phyloP scores from a whole-genome alignment of 352 stramenopile genomes.

The Phytophthora fragariaefolia region DNA sequence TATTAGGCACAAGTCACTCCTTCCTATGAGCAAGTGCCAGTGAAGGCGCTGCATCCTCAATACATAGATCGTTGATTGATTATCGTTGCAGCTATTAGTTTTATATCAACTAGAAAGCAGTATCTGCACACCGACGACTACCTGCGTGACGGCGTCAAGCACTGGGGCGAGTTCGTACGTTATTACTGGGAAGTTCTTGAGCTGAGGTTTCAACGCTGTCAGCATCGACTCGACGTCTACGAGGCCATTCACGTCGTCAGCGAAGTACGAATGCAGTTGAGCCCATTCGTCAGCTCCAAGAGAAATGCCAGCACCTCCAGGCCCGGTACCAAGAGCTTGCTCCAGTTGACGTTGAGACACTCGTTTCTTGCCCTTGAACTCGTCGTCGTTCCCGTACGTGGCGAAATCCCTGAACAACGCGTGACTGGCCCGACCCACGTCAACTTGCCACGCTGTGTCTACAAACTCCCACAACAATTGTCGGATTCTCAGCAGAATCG shows the following conservation, averaged over 20 bases:
- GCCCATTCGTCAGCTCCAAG: constrained; percentile 56
- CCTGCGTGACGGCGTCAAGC: constrained; percentile 61
- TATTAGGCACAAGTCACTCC: constrained; percentile 15
- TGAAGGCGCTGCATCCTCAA: constrained; percentile 14
- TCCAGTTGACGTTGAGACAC: constrained; percentile 52
- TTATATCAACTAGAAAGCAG: constrained; percentile 30
- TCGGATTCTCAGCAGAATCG: constrained; percentile 44
- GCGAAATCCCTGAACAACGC: constrained; percentile 20
- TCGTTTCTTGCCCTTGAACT: constrained; percentile 28
- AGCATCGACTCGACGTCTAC: constrained; percentile 54
- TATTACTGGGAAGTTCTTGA: constrained; percentile 42
- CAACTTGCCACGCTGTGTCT: constrained; percentile 56
- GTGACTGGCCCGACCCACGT: constrained; percentile 25
- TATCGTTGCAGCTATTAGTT: neutral
- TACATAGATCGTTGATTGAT: constrained; percentile 29
- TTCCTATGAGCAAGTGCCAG: constrained; percentile 5
- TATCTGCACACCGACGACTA: constrained; percentile 60
- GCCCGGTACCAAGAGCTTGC: constrained; percentile 38
- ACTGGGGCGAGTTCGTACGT: constrained; percentile 64
- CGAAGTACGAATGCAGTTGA: constrained; percentile 51
- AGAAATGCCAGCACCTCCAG: constrained; percentile 29
- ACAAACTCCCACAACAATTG: constrained; percentile 62
- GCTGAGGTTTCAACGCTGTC: constrained; percentile 36
- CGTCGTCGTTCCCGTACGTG: constrained; percentile 4
- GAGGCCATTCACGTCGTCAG: constrained; percentile 41